A percentile compares a stretch with the other conserved stretches of the same genome.
These are phyloP conservation scores for Penicillium oxalicum DNA, from an alignment of 2,329 filamentous ascomycete species.

Conservation along the genomic window DNA sequence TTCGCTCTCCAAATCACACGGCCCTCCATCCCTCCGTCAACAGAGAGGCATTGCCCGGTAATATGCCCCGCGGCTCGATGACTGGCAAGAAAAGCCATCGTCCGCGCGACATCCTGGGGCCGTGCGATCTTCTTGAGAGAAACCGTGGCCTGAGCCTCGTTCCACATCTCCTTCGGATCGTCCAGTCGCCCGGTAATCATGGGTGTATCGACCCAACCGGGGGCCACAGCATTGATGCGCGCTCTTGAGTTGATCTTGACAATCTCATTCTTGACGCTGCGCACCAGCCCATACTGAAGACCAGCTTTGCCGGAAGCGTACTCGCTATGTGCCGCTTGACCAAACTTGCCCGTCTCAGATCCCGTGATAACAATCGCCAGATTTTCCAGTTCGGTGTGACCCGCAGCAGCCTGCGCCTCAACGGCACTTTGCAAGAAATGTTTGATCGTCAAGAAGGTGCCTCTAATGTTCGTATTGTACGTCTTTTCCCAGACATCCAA, in stretches of 20 bases:
- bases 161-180: background rate
- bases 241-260: conserved; percentile 46
- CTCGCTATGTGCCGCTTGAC: conserved; percentile 26
- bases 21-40: conserved; percentile 46
- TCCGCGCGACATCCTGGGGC: conserved; percentile 45
- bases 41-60: conserved; percentile 48
- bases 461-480: conserved; percentile 47
- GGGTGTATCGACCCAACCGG: conserved; percentile 44
- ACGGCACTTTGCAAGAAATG: conserved; percentile 47
- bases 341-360: conserved; percentile 41
- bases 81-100: conserved; percentile 47
- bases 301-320: conserved; percentile 48
- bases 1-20: conserved; percentile 2
- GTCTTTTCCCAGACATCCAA: conserved; percentile 48
- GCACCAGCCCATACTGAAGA: conserved; percentile 49
- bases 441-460: conserved; percentile 52
- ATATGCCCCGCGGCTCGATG: conserved; percentile 50
- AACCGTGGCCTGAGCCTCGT: conserved; percentile 39
- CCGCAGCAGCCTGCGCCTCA: conserved; percentile 32
- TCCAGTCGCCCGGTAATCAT: conserved; percentile 1
- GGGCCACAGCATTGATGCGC: conserved; percentile 49
- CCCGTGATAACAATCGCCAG: conserved; percentile 50
- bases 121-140: background rate
- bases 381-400: conserved; percentile 41
- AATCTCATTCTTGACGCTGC: conserved; percentile 52